Conservation (phyloP, 495 filamentous ascomycete genomes). For the Rhypophila decipiens region DNA sequence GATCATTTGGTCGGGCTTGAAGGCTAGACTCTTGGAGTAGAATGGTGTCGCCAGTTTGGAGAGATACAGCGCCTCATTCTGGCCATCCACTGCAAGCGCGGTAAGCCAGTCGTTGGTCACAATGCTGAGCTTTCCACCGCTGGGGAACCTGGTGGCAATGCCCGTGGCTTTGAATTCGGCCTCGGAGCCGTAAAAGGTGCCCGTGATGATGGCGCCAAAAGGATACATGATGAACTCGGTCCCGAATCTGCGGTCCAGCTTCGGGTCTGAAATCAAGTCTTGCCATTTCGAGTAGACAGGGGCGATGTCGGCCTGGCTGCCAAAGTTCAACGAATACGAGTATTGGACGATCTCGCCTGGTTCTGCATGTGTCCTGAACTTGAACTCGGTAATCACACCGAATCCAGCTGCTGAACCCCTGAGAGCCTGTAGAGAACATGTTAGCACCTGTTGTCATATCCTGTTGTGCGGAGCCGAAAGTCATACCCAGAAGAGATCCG, state of each 20-base stretch:
- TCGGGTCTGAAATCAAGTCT: slow-evolving; percentile 42
- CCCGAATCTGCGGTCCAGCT: slow-evolving; percentile 48
- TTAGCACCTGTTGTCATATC: not conserved
- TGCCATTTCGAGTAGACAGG: slow-evolving; percentile 35
- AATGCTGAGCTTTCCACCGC: slow-evolving; percentile 22
- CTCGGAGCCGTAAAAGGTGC: slow-evolving; percentile 47
- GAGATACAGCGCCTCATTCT: slow-evolving; percentile 40
- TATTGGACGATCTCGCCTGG: slow-evolving; percentile 48
- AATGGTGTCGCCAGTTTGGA: slow-evolving; percentile 43
- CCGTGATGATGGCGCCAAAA: slow-evolving; percentile 43
- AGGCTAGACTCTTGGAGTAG: slow-evolving; percentile 48
- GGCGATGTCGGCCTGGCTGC: slow-evolving; percentile 34
- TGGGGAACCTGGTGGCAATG: slow-evolving; percentile 38
- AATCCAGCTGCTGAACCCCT: slow-evolving; percentile 57
- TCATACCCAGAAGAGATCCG: slow-evolving; percentile 53
- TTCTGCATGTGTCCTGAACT: slow-evolving; percentile 52
- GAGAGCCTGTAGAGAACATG: slow-evolving; percentile 35
- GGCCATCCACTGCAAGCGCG: slow-evolving; percentile 41
- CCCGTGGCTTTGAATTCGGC: slow-evolving; percentile 44
- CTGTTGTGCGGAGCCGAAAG: slow-evolving; percentile 9
- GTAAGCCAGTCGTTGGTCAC: slow-evolving; percentile 53
- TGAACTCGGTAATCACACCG: slow-evolving; percentile 59
- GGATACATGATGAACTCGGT: slow-evolving; percentile 45
- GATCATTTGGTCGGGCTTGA: slow-evolving; percentile 41
- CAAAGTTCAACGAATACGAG: slow-evolving; percentile 40